phyloP scores from a whole-genome alignment of 805 yeast species.

The Sugiyamaella lignohabitans region DNA sequence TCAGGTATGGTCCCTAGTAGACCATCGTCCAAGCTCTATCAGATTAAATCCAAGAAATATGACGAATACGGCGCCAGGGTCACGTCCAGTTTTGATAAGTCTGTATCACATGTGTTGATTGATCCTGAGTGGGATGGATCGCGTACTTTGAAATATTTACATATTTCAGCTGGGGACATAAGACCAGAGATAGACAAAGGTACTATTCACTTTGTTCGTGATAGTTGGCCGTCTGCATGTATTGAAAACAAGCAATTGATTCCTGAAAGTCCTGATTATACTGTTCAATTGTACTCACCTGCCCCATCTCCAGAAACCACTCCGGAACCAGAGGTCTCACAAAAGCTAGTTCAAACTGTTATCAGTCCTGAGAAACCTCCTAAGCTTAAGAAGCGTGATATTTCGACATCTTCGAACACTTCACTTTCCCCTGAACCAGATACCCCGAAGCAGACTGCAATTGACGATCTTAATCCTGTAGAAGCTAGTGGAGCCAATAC shows the following conservation, averaged over 20 bases:
- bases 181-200: slow-evolving; percentile 3
- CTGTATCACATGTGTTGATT: slow-evolving; percentile 27
- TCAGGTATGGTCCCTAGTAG: slow-evolving; percentile 12
- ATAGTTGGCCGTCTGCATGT: slow-evolving; percentile 31
- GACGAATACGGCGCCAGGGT: slow-evolving; percentile 25
- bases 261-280: background rate
- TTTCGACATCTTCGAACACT: background rate
- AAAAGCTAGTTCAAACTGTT: too few relatives aligned
- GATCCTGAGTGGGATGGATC: slow-evolving; percentile 10
- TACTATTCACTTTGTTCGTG: slow-evolving; percentile 13
- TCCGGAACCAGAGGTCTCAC: too few relatives aligned
- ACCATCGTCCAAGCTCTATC: slow-evolving; percentile 9
- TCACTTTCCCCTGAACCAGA: background rate
- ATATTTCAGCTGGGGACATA: background rate
- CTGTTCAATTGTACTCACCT: background rate
- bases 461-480: background rate
- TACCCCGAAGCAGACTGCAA: background rate
- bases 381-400: too few relatives aligned
- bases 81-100: slow-evolving; percentile 3
- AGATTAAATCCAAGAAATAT: slow-evolving; percentile 13
- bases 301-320: background rate
- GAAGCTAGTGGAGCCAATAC: too few relatives aligned
- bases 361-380: background rate
- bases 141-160: slow-evolving; percentile 3
- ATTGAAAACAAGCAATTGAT: slow-evolving; percentile 21